Evolutionary conservation across 1,139 yeast genomes (phyloP).

Genomic region (Diutina catenulata): DNA sequence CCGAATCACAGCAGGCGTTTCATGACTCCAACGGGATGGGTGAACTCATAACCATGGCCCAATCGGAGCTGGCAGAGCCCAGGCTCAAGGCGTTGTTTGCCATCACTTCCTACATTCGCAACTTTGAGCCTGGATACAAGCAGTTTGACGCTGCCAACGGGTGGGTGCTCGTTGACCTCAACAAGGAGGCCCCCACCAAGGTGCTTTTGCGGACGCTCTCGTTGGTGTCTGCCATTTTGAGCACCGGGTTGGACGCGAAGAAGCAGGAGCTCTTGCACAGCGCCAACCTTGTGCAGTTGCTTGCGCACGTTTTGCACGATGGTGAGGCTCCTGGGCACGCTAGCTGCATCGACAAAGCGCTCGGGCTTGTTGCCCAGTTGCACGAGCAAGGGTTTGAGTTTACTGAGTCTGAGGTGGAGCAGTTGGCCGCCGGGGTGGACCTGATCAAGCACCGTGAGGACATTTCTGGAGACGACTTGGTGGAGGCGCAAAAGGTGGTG

Average conservation of each 20-base stretch:
- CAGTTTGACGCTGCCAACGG: not conserved
- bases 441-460: conserved; percentile 33
- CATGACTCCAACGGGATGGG: conserved; percentile 38
- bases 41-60: not conserved
- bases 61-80: not conserved
- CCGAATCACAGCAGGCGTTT: conserved; percentile 57
- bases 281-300: conserved; percentile 24
- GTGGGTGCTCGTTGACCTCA: conserved; percentile 16
- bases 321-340: conserved; percentile 27
- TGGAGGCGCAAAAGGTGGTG: no score
- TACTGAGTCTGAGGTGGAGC: conserved; percentile 30
- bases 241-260: conserved; percentile 34
- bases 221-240: conserved; percentile 42
- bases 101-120: not conserved
- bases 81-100: not conserved
- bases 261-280: conserved; percentile 29
- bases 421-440: conserved; percentile 28
- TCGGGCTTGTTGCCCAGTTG: conserved; percentile 41
- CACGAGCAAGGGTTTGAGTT: conserved; percentile 35
- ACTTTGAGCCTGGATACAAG: conserved; percentile 3
- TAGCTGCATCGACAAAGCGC: conserved; percentile 49
- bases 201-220: conserved; percentile 44
- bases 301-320: conserved; percentile 23
- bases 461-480: conserved; percentile 41
- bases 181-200: conserved; percentile 32